These are phyloP conservation scores for Primulina tabacum DNA, from an alignment of 257 asterid genomes.

Conservation along the genomic window DNA sequence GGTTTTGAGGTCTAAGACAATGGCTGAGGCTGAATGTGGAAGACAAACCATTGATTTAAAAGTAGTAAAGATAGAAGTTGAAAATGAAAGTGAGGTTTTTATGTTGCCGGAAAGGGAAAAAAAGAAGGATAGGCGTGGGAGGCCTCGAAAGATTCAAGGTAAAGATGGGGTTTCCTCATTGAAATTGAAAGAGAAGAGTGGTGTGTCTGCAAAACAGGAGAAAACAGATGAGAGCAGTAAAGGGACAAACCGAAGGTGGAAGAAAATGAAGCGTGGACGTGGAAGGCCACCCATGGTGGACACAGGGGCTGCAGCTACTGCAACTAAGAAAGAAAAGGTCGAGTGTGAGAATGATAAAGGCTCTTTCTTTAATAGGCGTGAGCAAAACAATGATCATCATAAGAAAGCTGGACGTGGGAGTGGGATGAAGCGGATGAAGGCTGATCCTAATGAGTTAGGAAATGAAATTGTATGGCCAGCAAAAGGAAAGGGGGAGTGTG, in stretches of 20 bases:
- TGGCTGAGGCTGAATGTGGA: conserved; percentile 44
- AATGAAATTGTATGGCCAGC: conserved; percentile 18
- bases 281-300: conserved; percentile 38
- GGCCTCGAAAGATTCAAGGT: conserved; percentile 25
- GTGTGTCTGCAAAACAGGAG: background rate
- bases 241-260: conserved; percentile 27
- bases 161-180: conserved; percentile 19
- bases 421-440: conserved; percentile 25
- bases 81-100: conserved; percentile 21
- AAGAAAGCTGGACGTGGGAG: conserved; percentile 26
- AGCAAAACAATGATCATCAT: conserved; percentile 17
- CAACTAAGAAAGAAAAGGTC: conserved; percentile 25
- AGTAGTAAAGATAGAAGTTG: conserved; percentile 27
- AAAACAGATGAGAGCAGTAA: background rate
- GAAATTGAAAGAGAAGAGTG: conserved; percentile 23
- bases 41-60: conserved; percentile 38
- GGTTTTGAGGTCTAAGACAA: conserved; percentile 75
- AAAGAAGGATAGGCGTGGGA: conserved; percentile 25
- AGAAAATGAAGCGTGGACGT: conserved; percentile 27
- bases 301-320: conserved; percentile 14
- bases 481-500: background rate
- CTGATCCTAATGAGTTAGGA: conserved; percentile 13
- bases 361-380: conserved; percentile 7
- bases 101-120: conserved; percentile 8
- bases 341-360: conserved; percentile 29